Base-by-base conservation (phyloP, 345 rosid genomes). In the Salix purpurea region DNA sequence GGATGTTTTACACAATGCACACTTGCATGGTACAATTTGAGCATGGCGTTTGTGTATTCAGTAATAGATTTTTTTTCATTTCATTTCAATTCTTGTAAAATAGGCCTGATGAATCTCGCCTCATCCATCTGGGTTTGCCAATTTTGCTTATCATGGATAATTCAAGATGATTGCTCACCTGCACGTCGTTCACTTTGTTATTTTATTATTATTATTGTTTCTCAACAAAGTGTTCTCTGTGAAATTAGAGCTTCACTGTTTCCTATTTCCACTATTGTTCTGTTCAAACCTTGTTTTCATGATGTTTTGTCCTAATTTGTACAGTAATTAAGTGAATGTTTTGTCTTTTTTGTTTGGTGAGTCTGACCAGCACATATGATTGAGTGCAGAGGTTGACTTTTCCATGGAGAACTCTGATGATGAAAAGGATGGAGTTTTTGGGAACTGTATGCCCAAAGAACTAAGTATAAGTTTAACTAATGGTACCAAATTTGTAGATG, bases 401-500 rank as follows among this genome's bases (percentile, higher is more conserved):
- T 62, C 75, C 71, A 91, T 90, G 97, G 90, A 81, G 76, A 89
- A 83, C 80, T 84, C 87, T 67, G 92, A 83, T 78, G 92, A 86
- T 67, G 91, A 85, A 56, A 88, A 82, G 76, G 91, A 88, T 69
- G 88, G 84, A 82, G 81, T 54, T 70, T 76, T 70, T 65, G 80
- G 78, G 11, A 83, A 72, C 70, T 74, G 44, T 68, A 54, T 84
- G 65, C 88, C 94, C 19, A 89, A 83, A 77, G 88, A 84, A 70
- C 76, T 79, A 76, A 78, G 86, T 44, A 81, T 65, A 70, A 65
- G 79, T 81, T 65, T 88, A 14, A 44, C 88, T 12, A 88, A 82
- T 72, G 86, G 88, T 70, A 79, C 85, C 8, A 92, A 94, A 81
- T 94, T 94, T 68, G 92, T 94, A 50, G 90, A 91, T 83, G 91